Conservation (phyloP, 805 yeast genomes). For the Candida ulmi region DNA sequence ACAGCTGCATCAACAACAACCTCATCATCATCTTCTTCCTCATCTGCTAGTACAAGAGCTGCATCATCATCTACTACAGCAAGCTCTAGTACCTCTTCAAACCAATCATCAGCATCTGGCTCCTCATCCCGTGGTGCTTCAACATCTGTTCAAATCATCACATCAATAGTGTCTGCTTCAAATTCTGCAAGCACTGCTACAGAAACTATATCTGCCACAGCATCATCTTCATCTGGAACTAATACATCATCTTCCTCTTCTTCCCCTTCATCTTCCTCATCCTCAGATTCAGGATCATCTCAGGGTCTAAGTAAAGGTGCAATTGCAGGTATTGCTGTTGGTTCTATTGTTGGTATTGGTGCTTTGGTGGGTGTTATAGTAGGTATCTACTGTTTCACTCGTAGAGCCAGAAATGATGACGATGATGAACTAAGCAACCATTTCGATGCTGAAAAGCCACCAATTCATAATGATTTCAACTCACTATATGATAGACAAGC, state of each 20-base stretch:
- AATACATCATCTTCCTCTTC: background rate
- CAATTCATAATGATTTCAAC: slow-evolving; percentile 2
- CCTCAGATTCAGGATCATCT: background rate
- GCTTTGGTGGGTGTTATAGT: background rate
- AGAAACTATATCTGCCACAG: background rate
- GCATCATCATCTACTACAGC: background rate
- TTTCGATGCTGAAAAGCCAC: slow-evolving; percentile 1
- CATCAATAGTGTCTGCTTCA: background rate
- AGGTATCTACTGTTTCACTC: slow-evolving; percentile 11
- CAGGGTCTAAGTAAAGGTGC: slow-evolving; percentile 1
- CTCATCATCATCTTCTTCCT: background rate
- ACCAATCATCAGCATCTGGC: background rate
- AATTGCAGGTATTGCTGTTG: slow-evolving; percentile 1
- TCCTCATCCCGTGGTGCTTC: too few species aligned
- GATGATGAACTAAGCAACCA: slow-evolving; percentile 14
- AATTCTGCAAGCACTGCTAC: background rate
- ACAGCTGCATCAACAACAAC: background rate
- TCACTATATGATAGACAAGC: background rate
- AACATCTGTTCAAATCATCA: background rate
- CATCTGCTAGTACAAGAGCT: background rate
- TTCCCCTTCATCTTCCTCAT: background rate
- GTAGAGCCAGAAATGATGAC: slow-evolving; percentile 10
- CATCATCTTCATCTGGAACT: background rate
- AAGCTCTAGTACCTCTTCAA: background rate
- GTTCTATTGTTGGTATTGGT: background rate